Conservation (phyloP, 2,329 filamentous ascomycete genomes). For the Tolypocladium cylindrosporum region DNA sequence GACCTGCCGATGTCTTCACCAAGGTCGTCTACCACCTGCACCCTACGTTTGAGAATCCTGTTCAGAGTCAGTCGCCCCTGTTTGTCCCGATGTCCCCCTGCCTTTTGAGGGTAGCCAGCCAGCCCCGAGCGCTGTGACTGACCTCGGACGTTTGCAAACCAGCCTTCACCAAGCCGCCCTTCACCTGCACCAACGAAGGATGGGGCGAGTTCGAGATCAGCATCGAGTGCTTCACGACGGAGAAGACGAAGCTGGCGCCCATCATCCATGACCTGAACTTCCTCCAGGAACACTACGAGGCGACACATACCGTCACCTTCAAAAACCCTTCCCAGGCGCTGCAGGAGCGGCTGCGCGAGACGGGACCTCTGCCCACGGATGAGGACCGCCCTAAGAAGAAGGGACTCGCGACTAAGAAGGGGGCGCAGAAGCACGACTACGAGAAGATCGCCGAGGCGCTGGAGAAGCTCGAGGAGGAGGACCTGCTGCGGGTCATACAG, state of each 20-base stretch:
- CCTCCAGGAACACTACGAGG: constrained; percentile 68
- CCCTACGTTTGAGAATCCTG: constrained; percentile 80
- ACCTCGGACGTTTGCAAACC: neutral
- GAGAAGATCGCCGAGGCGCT: constrained; percentile 93
- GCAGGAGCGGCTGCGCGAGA: constrained; percentile 68
- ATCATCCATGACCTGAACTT: constrained; percentile 92
- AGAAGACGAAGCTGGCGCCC: constrained; percentile 70
- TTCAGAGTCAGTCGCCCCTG: constrained; percentile 59
- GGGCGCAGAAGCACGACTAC: constrained; percentile 67
- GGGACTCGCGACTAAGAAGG: constrained; percentile 64
- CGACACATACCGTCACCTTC: constrained; percentile 72
- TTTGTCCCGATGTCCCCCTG: constrained; percentile 7
- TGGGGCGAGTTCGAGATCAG: constrained; percentile 98
- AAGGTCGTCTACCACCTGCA: constrained; percentile 91
- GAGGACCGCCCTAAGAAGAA: constrained; percentile 52
- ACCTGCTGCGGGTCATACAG: constrained; percentile 88
- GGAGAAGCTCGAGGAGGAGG: constrained; percentile 83
- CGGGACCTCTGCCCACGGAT: constrained; percentile 73
- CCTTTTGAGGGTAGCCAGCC: neutral
- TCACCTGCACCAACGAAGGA: constrained; percentile 83
- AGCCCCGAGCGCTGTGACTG: neutral
- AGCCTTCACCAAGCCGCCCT: constrained; percentile 80
- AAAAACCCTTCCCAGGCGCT: constrained; percentile 89
- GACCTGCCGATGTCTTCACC: constrained; percentile 76
- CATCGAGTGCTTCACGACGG: constrained; percentile 71